A percentile compares a stretch with the other conserved stretches of the same genome.
Conservation (phyloP, 2,329 filamentous ascomycete species). For the Thermothelomyces thermophilus region DNA sequence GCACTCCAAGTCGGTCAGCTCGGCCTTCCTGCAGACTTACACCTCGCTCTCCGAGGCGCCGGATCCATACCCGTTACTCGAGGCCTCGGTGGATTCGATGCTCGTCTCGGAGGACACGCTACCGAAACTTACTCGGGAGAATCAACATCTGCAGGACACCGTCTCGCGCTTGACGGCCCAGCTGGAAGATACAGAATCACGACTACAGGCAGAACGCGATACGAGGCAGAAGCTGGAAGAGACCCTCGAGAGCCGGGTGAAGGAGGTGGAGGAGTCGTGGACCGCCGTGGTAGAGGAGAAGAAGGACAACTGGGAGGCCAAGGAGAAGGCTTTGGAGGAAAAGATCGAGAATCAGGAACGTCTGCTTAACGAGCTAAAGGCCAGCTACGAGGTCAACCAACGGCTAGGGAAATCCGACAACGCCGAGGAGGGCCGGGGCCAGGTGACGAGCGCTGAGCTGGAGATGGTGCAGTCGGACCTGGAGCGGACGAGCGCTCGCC, state of each 20-base stretch:
- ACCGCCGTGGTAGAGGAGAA: conserved; percentile 85
- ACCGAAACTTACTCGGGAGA: conserved; percentile 83
- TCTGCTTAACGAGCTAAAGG: conserved; percentile 88
- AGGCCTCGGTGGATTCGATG: conserved; percentile 92
- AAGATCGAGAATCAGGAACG: conserved; percentile 93
- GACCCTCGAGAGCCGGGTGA: conserved; percentile 69
- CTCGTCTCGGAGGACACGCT: conserved; percentile 87
- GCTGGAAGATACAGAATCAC: conserved; percentile 74
- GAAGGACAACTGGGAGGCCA: conserved; percentile 91
- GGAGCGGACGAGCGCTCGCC: conserved; percentile 76
- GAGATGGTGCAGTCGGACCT: conserved; percentile 90
- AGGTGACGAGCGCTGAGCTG: conserved; percentile 79
- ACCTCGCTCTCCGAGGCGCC: conserved; percentile 91
- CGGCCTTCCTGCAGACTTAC: conserved; percentile 87
- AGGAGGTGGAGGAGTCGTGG: conserved; percentile 88
- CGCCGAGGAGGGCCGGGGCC: conserved; percentile 45
- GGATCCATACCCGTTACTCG: conserved; percentile 91
- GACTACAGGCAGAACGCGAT: conserved; percentile 69
- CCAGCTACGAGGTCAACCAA: conserved; percentile 93
- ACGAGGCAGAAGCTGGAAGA: conserved; percentile 70
- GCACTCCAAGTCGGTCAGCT: conserved; percentile 90
- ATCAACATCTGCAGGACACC: conserved; percentile 74
- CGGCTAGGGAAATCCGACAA: conserved; percentile 66
- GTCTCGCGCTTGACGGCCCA: conserved; percentile 70
- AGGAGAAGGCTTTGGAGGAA: conserved; percentile 81